Evolutionary conservation across 768 basidiomycete genomes (phyloP).

Genomic region (Pisolithus orientalis): DNA sequence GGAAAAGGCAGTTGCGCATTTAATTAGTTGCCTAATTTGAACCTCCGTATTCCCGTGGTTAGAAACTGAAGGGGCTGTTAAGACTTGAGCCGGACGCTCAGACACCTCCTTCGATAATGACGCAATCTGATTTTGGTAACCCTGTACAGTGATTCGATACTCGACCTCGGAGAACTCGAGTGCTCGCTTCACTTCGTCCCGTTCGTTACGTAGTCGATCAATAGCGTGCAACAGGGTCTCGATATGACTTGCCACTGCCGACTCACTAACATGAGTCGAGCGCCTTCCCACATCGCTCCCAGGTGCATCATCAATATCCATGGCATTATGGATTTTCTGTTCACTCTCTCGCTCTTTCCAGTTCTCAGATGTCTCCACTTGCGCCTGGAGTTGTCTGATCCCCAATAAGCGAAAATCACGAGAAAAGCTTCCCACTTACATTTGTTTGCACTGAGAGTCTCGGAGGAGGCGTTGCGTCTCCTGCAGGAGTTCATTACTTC

Average conservation of each 20-base stretch:
- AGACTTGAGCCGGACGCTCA: conserved; percentile 16
- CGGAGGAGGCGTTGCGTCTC: conserved; percentile 19
- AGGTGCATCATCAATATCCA: conserved; percentile 3
- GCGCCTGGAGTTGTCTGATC: conserved; percentile 14
- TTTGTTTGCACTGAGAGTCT: conserved; percentile 18
- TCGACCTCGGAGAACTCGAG: conserved; percentile 67
- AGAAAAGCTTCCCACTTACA: conserved; percentile 15
- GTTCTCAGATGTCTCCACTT: conserved; percentile 9
- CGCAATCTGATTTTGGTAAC: conserved; percentile 46
- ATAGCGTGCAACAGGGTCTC: conserved; percentile 56
- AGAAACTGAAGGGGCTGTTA: conserved; percentile 1
- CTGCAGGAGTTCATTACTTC: conserved; percentile 14
- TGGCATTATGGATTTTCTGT: not conserved
- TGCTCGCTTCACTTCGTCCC: conserved; percentile 55
- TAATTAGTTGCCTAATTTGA: conserved; percentile 25
- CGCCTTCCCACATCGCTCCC: not conserved
- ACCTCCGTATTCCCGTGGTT: conserved; percentile 1
- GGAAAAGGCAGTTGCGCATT: conserved; percentile 29
- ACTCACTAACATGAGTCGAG: conserved; percentile 11
- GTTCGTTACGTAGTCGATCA: conserved; percentile 60
- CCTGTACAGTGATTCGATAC: conserved; percentile 56
- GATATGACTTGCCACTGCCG: conserved; percentile 34
- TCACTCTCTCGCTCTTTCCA: not conserved
- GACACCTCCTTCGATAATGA: conserved; percentile 20
- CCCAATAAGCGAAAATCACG: not conserved